A percentile compares a stretch with the other conserved stretches of the same genome.
phyloP scores from a whole-genome alignment of 345 rosid genomes.

The Kandelia obovata region DNA sequence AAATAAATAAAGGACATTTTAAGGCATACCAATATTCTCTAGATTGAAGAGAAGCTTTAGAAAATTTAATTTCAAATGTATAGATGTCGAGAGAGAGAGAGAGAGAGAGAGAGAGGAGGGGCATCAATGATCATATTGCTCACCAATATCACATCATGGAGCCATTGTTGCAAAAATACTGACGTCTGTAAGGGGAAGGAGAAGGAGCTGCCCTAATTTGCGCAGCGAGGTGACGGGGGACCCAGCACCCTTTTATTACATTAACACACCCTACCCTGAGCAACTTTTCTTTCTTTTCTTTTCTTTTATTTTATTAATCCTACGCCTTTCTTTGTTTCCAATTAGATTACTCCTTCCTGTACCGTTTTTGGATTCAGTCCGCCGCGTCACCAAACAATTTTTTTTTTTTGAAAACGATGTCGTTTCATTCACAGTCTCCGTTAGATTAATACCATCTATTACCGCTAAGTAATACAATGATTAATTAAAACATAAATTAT shows the following conservation, averaged over 20 bases:
- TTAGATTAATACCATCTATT: too few relatives aligned
- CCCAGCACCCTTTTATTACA: slow-evolving; percentile 16
- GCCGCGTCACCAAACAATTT: too few relatives aligned
- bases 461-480: too few relatives aligned
- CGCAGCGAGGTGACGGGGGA: slow-evolving; percentile 49
- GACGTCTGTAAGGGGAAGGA: not conserved
- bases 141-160: slow-evolving; percentile 20
- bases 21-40: too few relatives aligned
- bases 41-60: too few relatives aligned
- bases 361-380: too few relatives aligned
- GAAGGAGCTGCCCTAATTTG: slow-evolving; percentile 65
- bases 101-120: not conserved
- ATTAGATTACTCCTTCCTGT: too few relatives aligned
- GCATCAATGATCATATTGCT: not conserved
- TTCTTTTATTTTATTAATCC: slow-evolving; percentile 25
- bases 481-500: too few relatives aligned
- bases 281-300: too few relatives aligned
- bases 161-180: not conserved
- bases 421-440: too few relatives aligned
- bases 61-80: not conserved
- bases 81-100: not conserved
- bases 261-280: slow-evolving; percentile 30
- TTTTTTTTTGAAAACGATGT: too few relatives aligned
- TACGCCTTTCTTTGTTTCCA: slow-evolving; percentile 33
- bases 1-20: too few relatives aligned